A percentile compares a stretch with the other conserved stretches of the same genome.
phyloP scores from a whole-genome alignment of 169 alveolate species.

The Cryptosporidium ryanae region DNA sequence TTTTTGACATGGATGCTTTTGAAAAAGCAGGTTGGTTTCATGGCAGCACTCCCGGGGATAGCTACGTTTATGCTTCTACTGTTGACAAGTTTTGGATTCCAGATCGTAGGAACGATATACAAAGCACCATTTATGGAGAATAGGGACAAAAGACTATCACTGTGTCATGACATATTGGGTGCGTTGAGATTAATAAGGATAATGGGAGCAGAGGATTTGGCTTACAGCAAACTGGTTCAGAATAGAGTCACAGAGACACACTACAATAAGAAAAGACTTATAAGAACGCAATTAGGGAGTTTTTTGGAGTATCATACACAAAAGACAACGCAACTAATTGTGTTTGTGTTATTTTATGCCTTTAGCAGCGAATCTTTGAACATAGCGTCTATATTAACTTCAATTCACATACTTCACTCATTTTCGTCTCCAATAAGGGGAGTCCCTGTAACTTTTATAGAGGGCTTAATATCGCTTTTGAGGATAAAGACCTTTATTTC shows the following conservation, averaged over 20 bases:
- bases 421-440: conserved; percentile 68
- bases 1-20: conserved; percentile 57
- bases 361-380: conserved; percentile 24
- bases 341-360: conserved; percentile 31
- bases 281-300: conserved; percentile 70
- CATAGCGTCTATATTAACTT: conserved; percentile 45
- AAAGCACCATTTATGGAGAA: conserved; percentile 68
- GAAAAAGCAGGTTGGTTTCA: conserved; percentile 50
- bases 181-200: conserved; percentile 39
- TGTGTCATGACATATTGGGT: conserved; percentile 67
- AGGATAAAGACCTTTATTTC: conserved; percentile 30
- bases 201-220: conserved; percentile 66
- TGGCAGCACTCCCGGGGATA: conserved; percentile 62
- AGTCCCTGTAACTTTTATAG: conserved; percentile 67
- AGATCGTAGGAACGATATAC: conserved; percentile 43
- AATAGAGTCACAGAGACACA: conserved; percentile 31
- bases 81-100: conserved; percentile 52
- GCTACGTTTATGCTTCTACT: conserved; percentile 32
- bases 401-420: conserved; percentile 65
- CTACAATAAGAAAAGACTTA: conserved; percentile 37
- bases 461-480: conserved; percentile 60
- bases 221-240: not conserved
- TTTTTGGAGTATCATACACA: conserved; percentile 64
- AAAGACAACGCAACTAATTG: conserved; percentile 59
- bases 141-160: conserved; percentile 43